Conservation (phyloP, 2,329 filamentous ascomycete genomes). For the Cryoendolithus antarcticus region DNA sequence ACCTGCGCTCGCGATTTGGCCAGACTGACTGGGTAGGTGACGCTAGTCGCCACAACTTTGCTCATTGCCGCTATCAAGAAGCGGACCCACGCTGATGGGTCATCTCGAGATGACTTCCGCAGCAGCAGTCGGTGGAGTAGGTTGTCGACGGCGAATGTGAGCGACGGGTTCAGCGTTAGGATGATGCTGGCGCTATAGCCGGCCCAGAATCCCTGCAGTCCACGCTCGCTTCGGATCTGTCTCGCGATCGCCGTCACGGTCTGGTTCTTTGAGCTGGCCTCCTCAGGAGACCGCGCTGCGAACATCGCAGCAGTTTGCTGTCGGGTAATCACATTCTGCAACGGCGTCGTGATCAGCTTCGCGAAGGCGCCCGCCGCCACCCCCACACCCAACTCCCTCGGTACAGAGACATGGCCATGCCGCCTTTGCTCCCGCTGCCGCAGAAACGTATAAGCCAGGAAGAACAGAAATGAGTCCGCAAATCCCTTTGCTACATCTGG, state of each 20-base stretch:
- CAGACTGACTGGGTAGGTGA: slow-evolving; percentile 77
- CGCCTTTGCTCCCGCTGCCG: slow-evolving; percentile 26
- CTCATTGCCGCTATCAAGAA: slow-evolving; percentile 63
- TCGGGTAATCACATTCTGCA: slow-evolving; percentile 69
- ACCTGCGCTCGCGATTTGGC: slow-evolving; percentile 72
- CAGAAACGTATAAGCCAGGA: slow-evolving; percentile 61
- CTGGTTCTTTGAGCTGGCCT: slow-evolving; percentile 13
- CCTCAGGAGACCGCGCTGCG: slow-evolving; percentile 26
- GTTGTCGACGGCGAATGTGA: slow-evolving; percentile 77
- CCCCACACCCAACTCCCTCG: slow-evolving; percentile 65
- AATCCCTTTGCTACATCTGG: slow-evolving; percentile 35
- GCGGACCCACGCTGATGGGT: slow-evolving; percentile 42
- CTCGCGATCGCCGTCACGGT: slow-evolving; percentile 45
- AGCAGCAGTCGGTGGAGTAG: slow-evolving; percentile 52
- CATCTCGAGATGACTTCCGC: slow-evolving; percentile 34
- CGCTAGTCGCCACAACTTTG: slow-evolving; percentile 61
- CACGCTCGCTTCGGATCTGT: slow-evolving; percentile 56
- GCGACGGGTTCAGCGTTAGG: slow-evolving; percentile 70
- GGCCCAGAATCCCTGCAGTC: slow-evolving; percentile 68
- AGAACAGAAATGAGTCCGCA: slow-evolving; percentile 72
- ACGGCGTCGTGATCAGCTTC: slow-evolving; percentile 64
- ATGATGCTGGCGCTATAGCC: slow-evolving; percentile 73
- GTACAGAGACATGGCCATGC: slow-evolving; percentile 28
- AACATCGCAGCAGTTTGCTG: slow-evolving; percentile 58
- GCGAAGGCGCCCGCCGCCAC: slow-evolving; percentile 62